Base-by-base conservation (phyloP, 176 grass and related monocot species). In the Aechmea fasciata region DNA sequence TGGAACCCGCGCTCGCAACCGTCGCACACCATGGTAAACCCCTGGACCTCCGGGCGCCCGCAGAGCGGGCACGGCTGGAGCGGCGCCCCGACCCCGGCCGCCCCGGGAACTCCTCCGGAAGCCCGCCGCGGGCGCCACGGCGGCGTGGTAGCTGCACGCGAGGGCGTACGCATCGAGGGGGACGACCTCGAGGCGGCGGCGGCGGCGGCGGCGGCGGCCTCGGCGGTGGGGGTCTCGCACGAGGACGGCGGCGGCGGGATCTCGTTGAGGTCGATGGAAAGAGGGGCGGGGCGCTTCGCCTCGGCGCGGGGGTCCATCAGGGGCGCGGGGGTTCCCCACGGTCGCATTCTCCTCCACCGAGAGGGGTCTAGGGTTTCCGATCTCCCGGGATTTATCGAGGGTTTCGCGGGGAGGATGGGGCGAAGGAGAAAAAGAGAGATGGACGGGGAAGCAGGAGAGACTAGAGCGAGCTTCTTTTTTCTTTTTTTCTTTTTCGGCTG, bases 181-280 rank as follows among this genome's bases (percentile, higher is more conserved):
- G 63, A 0, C 67, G 57, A 15, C 50, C 64, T 13, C 67, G 71
- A 0, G 53, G 54, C 4, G 70, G 19, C 10, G 57, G 71, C 11
- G 64, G 69, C 24, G 13, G 66, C 3, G 66, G 70, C 13, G 73
- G 72, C 12, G 75, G 69, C 1, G 79, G 48, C 70, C 26, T 25
- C 61, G 19, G 23, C 61, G 13, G 28, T 57, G 9, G 81, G 71
- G 33, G 75, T 64, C 20, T 75, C 71, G 76, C 69, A 23, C 29
- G 55, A 65, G 25, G 82, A 75, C 13, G 84, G 54, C 12, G 71
- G 72, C 41, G 87, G 80, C 48, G 87, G 90, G 73, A 57, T 73
- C 83, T 90, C 89, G 87, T 99, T 99, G 84, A 99, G 93, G 83
- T 96, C 93, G 81, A 96, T 87, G 73, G 17, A 61, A 64, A 96